These are phyloP conservation scores for Trametes versicolor DNA, from an alignment of 1,284 basidiomycete genomes.

Conservation along the genomic window DNA sequence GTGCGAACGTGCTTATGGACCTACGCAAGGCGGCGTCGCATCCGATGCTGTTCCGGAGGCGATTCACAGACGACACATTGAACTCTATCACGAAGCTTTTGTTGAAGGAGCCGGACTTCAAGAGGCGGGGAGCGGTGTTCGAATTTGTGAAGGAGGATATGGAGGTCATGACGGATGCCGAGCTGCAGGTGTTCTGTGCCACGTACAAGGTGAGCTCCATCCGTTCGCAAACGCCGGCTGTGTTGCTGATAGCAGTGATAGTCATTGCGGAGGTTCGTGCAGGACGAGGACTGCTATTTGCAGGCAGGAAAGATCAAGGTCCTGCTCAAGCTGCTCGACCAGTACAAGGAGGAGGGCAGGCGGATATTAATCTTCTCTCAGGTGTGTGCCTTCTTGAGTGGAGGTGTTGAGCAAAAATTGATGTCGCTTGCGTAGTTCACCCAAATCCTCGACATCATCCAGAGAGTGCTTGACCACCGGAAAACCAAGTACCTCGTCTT, in stretches of 20 bases:
- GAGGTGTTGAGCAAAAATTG: not conserved
- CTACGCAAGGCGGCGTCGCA: constrained; percentile 95
- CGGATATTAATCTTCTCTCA: constrained; percentile 95
- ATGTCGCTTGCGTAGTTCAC: constrained; percentile 74
- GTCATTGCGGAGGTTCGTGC: constrained; percentile 84
- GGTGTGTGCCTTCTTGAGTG: constrained; percentile 51
- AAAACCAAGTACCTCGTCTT: constrained; percentile 88
- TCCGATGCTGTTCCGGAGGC: constrained; percentile 92
- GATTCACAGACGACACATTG: constrained; percentile 84
- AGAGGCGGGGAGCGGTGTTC: constrained; percentile 79
- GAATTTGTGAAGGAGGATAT: constrained; percentile 92
- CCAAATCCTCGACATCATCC: constrained; percentile 93
- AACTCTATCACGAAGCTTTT: constrained; percentile 83
- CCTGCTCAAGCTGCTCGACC: constrained; percentile 77
- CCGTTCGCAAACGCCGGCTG: not conserved
- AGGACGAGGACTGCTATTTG: constrained; percentile 82
- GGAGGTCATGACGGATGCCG: constrained; percentile 95
- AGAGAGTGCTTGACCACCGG: constrained; percentile 84
- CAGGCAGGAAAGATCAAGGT: constrained; percentile 91
- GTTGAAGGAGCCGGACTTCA: constrained; percentile 92
- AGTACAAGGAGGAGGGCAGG: constrained; percentile 77
- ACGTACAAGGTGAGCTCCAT: constrained; percentile 76
- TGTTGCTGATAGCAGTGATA: constrained; percentile 45
- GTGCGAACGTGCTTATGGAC: constrained; percentile 94
- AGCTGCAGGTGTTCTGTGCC: constrained; percentile 84